Conservation (phyloP, 768 basidiomycete species). For the Amyloporia xantha region DNA sequence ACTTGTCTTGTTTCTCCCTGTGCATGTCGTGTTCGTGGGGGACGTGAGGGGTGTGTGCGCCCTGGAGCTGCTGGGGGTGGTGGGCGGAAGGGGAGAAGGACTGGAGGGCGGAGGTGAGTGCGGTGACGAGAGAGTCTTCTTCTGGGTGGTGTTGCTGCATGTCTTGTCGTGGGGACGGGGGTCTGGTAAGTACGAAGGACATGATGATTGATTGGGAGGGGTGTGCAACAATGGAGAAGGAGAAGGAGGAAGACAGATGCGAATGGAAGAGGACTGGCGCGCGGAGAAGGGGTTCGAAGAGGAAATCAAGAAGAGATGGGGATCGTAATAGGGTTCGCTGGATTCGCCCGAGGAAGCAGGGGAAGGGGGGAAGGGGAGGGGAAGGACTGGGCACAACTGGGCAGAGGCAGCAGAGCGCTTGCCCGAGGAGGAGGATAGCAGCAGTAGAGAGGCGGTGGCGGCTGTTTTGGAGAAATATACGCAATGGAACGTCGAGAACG, state of each 20-base stretch:
- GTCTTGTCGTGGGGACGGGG: constrained; percentile 25
- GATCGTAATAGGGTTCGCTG: neutral
- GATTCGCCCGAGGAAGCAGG: neutral
- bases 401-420: neutral
- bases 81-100: constrained; percentile 17
- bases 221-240: constrained; percentile 3
- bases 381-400: neutral
- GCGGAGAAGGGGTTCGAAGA: neutral
- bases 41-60: constrained; percentile 10
- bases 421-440: neutral
- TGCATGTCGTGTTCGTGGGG: constrained; percentile 31
- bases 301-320: neutral
- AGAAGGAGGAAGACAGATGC: neutral
- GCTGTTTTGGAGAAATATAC: neutral
- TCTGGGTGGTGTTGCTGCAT: constrained; percentile 23
- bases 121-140: constrained; percentile 30
- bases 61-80: too few relatives aligned
- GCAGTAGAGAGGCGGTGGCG: neutral
- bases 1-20: constrained; percentile 33
- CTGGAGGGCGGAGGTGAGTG: constrained; percentile 33
- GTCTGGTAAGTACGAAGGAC: constrained; percentile 29
- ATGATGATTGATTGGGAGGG: too few relatives aligned
- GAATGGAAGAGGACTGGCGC: neutral
- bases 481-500: neutral
- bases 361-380: neutral